Evolutionary conservation across 495 filamentous ascomycete species (phyloP), one percentile per base, ranked within the genome.

Genomic region (Hyaloscypha finlandica): DNA sequence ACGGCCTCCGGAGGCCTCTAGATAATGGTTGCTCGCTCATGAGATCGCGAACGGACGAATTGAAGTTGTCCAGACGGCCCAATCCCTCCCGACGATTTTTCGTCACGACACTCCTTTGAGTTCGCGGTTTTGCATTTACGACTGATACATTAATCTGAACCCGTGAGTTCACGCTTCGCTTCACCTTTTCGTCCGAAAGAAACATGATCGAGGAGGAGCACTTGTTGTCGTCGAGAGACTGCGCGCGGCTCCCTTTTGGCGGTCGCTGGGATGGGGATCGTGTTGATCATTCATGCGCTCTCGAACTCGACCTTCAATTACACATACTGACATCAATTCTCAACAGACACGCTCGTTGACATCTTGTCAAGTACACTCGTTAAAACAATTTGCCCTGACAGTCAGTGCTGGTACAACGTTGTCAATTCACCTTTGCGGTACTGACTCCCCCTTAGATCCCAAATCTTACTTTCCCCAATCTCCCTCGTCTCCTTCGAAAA

Each of bases 281-380:
- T 59, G 62, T 33, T 11, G 56, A 79, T 80, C 77, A 71, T 77
- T 76, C 55, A 76, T 76, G 73, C 72, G 63, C 65, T 53, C 56
- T 16, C 31, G 59, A 58, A 56, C 22, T 77, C 79, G 58, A 81
- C 70, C 68, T 62, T 55, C 60, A 53, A 39, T 63, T 32, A 65
- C 65, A 32, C 25, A 53, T 66, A 54, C 71, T 82, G 81, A 81
- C 68, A 12, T 58, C 25, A 32, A 66, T 25, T 30, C 42, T 65
- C 54, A 39, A 59, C 56, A 77, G 76, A 76, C 76, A 85, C 85
- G 74, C 79, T 86, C 82, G 78, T 85, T 86, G 80, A 82, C 79
- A 81, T 75, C 59, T 71, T 82, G 84, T 87, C 85, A 87, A 88
- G 82, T 88, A 83, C 85, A 84, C 81, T 87, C 85, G 81, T 88